Base-by-base conservation (phyloP, 2,329 filamentous ascomycete genomes). In the Fusarium sp. region DNA sequence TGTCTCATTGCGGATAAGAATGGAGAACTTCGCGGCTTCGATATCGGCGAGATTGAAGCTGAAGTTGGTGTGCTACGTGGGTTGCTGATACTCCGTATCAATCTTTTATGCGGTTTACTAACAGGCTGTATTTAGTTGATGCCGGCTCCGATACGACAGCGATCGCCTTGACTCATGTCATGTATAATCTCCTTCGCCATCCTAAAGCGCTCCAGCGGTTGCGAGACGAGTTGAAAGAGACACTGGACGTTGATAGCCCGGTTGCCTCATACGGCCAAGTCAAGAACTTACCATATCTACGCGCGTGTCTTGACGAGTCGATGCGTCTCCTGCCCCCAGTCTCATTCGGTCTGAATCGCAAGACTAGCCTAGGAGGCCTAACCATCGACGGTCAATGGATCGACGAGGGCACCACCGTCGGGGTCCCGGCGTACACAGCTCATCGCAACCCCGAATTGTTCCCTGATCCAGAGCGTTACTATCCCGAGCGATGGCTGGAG, bases 71-170 rank as follows among this genome's bases (percentile, higher is more conserved):
- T 36, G 5, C 35, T 36, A 36, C 35, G 35, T 36, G 35, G 16
- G 35, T 36, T 16, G 13, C 33, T 35, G 33, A 35, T 35, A 14
- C 13, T 14, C 33, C 13, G 33, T 14, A 13, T 35, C 33, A 14
- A 35, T 35, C 33, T 14, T 14, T 35, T 35, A 35, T 35, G 13
- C 11, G 33, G 13, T 35, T 35, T 35, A 35, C 33, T 35, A 35
- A 35, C 33, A 16, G 6, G 35, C 5, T 36, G 6, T 14, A 36
- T 36, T 36, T 14, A 36, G 35, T 36, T 36, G 35, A 82, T 73
- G 88, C 88, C 2, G 88, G 87, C 33, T 84, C 81, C 33, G 86
- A 84, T 36, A 89, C 87, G 0, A 89, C 87, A 2, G 79, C 79
- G 36, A 82, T 81, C 80, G 82, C 88, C 11, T 84, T 90, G 70